Conservation (phyloP, 129 eudicot species). For the Tanacetum coccineum region DNA sequence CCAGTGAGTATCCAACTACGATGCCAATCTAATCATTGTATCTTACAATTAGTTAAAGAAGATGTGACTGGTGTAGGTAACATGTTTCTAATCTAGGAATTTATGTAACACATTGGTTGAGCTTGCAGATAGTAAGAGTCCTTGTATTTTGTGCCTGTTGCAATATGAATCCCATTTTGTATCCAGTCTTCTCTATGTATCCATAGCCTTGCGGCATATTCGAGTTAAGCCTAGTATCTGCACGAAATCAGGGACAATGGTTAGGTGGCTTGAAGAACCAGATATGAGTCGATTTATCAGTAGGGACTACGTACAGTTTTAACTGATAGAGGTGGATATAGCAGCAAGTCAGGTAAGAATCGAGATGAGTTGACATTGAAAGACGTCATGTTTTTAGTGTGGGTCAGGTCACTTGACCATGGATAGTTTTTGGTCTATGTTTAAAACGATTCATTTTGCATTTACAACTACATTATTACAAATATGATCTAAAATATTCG, state of each 20-base stretch:
- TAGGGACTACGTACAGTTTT: slow-evolving; percentile 3
- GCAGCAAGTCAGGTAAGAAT: background rate
- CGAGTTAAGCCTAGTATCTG: slow-evolving; percentile 87
- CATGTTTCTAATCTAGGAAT: slow-evolving; percentile 6
- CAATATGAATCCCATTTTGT: slow-evolving; percentile 66
- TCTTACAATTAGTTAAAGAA: background rate
- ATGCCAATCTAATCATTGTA: slow-evolving; percentile 2
- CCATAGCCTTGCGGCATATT: slow-evolving; percentile 84
- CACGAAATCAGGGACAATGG: slow-evolving; percentile 2
- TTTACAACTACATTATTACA: background rate
- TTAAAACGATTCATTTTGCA: too few species aligned
- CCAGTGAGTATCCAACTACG: background rate
- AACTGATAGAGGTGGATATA: background rate
- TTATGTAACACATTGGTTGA: slow-evolving; percentile 12
- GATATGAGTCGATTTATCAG: background rate
- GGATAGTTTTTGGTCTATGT: too few species aligned
- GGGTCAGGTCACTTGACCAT: too few species aligned
- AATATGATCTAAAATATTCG: background rate
- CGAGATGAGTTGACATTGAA: background rate
- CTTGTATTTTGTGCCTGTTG: slow-evolving; percentile 72
- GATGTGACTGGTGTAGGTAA: background rate
- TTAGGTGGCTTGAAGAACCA: background rate
- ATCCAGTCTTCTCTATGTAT: slow-evolving; percentile 96
- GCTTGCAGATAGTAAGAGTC: slow-evolving; percentile 67
- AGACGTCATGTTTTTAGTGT: background rate